Conservation (phyloP, 2,329 filamentous ascomycete genomes). For the Passalora sequoiae region DNA sequence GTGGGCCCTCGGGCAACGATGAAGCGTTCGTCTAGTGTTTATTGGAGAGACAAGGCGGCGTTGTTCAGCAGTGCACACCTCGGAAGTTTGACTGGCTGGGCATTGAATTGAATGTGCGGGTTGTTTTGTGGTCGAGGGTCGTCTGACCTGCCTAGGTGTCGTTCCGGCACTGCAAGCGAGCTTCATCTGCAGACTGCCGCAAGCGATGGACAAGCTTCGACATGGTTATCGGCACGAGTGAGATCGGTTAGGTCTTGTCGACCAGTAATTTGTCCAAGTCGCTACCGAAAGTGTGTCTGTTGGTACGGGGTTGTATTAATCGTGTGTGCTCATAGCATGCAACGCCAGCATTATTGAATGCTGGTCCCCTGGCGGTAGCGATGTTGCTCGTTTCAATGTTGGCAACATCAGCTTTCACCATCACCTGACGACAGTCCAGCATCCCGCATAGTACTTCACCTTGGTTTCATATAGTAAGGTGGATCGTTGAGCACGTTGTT, state of each 20-base stretch:
- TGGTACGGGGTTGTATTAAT: not conserved
- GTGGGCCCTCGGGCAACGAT: not conserved
- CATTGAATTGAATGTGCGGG: not conserved
- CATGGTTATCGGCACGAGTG: not conserved
- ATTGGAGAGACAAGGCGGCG: too few relatives aligned
- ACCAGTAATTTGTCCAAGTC: slow-evolving; percentile 1
- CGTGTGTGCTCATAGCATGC: not conserved
- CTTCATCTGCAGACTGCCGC: slow-evolving; percentile 2
- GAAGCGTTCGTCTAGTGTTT: not conserved
- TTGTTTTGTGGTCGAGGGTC: not conserved
- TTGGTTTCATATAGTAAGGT: too few relatives aligned
- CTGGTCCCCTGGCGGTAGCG: too few relatives aligned
- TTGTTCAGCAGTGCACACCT: too few relatives aligned
- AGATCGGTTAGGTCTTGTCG: slow-evolving; percentile 3
- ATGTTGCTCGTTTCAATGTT: too few relatives aligned
- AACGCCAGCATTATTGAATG: too few relatives aligned
- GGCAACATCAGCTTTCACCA: too few relatives aligned
- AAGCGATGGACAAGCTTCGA: slow-evolving; percentile 5
- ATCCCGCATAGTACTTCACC: too few relatives aligned
- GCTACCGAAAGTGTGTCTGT: not conserved
- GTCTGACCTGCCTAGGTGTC: slow-evolving; percentile 4
- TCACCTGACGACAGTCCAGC: too few relatives aligned
- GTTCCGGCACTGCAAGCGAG: slow-evolving; percentile 3
- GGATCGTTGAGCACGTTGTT: not conserved
- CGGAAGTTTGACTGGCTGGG: too few relatives aligned